A percentile compares a stretch with the other conserved stretches of the same genome.
Conservation (phyloP, 2,329 filamentous ascomycete species). For the Metarhizium robertsii region DNA sequence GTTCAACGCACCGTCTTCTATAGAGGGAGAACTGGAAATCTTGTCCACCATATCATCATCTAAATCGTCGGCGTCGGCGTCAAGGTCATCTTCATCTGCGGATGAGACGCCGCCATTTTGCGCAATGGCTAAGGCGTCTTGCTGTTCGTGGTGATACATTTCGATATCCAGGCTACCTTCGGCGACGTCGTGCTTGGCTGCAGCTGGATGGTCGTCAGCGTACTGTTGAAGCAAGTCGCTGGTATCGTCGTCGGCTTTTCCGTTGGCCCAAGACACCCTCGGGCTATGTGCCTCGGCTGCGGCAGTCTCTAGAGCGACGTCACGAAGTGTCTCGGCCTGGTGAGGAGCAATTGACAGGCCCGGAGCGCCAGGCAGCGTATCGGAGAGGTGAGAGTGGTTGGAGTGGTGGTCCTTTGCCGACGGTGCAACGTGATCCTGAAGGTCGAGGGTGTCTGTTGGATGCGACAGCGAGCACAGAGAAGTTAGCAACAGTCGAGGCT, state of each 20-base stretch:
- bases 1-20: constrained; percentile 91
- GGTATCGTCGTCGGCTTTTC: constrained; percentile 27
- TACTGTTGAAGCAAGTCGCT: constrained; percentile 30
- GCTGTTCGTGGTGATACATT: constrained; percentile 27
- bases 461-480: not conserved
- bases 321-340: constrained; percentile 75
- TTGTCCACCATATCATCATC: constrained; percentile 97
- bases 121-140: constrained; percentile 50
- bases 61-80: constrained; percentile 57
- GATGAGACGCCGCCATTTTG: constrained; percentile 50
- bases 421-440: constrained; percentile 74
- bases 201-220: constrained; percentile 30
- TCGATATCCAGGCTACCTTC: constrained; percentile 19
- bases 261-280: constrained; percentile 43
- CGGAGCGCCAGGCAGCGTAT: constrained; percentile 33
- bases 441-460: constrained; percentile 76
- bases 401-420: constrained; percentile 72
- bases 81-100: constrained; percentile 52
- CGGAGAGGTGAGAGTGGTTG: constrained; percentile 10
- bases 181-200: constrained; percentile 6
- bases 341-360: constrained; percentile 58
- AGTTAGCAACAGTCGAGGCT: constrained; percentile 5
- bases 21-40: constrained; percentile 96
- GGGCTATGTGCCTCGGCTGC: constrained; percentile 62
- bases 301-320: constrained; percentile 66